Percentiles rank a stretch among this genome's conserved stretches.
Evolutionary conservation across 305 asterid species (phyloP).

Genomic region (Solanum hybrid): DNA sequence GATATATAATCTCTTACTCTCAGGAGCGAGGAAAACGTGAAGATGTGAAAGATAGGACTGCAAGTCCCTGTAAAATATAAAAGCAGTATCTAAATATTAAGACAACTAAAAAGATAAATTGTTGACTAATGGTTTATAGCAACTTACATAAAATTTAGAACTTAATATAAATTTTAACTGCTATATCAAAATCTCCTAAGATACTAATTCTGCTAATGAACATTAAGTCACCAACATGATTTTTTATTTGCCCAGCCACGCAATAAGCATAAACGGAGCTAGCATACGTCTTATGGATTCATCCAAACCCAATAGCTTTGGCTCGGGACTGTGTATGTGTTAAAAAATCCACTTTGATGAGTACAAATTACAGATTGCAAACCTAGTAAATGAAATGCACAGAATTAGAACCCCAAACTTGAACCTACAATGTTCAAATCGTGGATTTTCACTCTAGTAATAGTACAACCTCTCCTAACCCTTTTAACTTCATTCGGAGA

Average conservation of each 20-base stretch:
- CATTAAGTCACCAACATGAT: not conserved
- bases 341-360: not conserved
- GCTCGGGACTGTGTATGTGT: not conserved
- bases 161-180: not conserved
- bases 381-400: not conserved
- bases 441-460: not conserved
- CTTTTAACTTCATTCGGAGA: not conserved
- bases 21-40: constrained; percentile 66
- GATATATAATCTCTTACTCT: constrained; percentile 63
- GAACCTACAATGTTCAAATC: not conserved
- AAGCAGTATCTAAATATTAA: too few species aligned
- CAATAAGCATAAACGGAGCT: not conserved
- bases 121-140: not conserved
- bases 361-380: not conserved
- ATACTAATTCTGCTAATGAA: not conserved
- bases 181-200: not conserved
- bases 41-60: constrained; percentile 96
- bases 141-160: not conserved
- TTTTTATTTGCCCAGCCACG: not conserved
- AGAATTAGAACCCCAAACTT: not conserved
- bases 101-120: not conserved
- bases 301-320: not conserved
- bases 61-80: constrained; percentile 52
- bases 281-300: not conserved
- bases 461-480: not conserved